These are phyloP conservation scores for Phytopythium aichiense DNA, from an alignment of 352 stramenopile genomes.

Conservation along the genomic window DNA sequence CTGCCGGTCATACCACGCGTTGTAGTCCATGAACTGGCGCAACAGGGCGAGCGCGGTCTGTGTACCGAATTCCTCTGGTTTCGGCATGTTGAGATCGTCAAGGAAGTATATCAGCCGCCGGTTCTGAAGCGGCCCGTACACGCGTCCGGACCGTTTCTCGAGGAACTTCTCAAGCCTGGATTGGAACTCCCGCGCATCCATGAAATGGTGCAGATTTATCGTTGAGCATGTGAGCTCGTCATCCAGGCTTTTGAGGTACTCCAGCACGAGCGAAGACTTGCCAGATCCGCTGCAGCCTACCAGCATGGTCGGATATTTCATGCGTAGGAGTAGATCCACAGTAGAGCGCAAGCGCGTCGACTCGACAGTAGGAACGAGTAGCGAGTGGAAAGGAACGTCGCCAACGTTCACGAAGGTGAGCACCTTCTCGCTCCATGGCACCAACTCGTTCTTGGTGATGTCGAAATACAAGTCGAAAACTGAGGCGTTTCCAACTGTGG, in stretches of 20 bases:
- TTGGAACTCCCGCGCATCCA: conserved; percentile 79
- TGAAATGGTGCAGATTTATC: conserved; percentile 87
- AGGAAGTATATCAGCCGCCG: conserved; percentile 87
- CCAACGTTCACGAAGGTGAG: conserved; percentile 17
- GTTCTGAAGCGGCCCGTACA: conserved; percentile 80
- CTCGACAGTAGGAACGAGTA: conserved; percentile 78
- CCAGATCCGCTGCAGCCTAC: conserved; percentile 81
- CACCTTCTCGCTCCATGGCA: conserved; percentile 76
- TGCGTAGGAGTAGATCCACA: conserved; percentile 48
- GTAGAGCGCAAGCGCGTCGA: conserved; percentile 64
- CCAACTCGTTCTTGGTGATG: conserved; percentile 61
- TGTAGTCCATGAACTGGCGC: conserved; percentile 91
- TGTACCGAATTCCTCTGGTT: conserved; percentile 84
- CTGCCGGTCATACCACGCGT: conserved; percentile 87
- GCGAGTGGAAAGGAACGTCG: conserved; percentile 51
- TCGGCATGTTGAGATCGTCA: conserved; percentile 90
- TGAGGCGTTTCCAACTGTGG: conserved; percentile 17
- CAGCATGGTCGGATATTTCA: conserved; percentile 57
- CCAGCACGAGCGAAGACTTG: conserved; percentile 76
- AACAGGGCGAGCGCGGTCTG: conserved; percentile 88
- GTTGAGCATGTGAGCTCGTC: conserved; percentile 51
- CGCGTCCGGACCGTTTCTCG: conserved; percentile 84
- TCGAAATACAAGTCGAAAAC: conserved; percentile 86
- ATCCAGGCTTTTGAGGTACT: conserved; percentile 67
- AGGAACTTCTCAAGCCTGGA: conserved; percentile 72